A percentile compares a stretch with the other conserved stretches of the same genome.
These are phyloP conservation scores for Vanilla planifolia DNA, from an alignment of 106 monocot species.

Conservation along the genomic window DNA sequence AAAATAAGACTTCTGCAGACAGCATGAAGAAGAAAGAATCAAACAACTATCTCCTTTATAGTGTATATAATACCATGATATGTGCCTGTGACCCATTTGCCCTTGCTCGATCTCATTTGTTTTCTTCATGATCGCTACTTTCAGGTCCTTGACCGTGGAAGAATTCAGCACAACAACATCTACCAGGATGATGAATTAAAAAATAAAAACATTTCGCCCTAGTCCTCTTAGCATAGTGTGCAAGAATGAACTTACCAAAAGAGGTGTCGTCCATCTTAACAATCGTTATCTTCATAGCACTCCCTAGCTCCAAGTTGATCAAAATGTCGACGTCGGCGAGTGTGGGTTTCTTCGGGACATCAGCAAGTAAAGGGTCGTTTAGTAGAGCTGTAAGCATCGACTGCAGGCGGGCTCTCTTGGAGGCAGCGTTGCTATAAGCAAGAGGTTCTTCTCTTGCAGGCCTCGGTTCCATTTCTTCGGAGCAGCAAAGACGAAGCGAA, in stretches of 20 bases:
- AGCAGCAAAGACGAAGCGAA: background rate
- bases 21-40: too few species aligned
- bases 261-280: slow-evolving; percentile 77
- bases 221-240: background rate
- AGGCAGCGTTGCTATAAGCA: slow-evolving; percentile 32
- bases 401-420: slow-evolving; percentile 65
- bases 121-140: slow-evolving; percentile 67
- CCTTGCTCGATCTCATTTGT: slow-evolving; percentile 75
- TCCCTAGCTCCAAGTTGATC: slow-evolving; percentile 78
- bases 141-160: slow-evolving; percentile 90
- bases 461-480: slow-evolving; percentile 20
- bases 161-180: slow-evolving; percentile 78
- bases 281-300: slow-evolving; percentile 75
- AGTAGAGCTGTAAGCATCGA: slow-evolving; percentile 73
- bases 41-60: too few species aligned
- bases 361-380: slow-evolving; percentile 65
- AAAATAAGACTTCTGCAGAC: too few species aligned
- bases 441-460: slow-evolving; percentile 29
- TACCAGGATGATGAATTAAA: slow-evolving; percentile 14
- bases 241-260: slow-evolving; percentile 42
- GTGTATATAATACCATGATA: slow-evolving; percentile 58
- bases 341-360: slow-evolving; percentile 77
- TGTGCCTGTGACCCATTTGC: slow-evolving; percentile 84
- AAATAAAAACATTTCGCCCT: background rate
- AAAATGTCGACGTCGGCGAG: slow-evolving; percentile 73